These are phyloP conservation scores for Penicillium sp. DNA, from an alignment of 2,329 filamentous ascomycete genomes.

Conservation along the genomic window DNA sequence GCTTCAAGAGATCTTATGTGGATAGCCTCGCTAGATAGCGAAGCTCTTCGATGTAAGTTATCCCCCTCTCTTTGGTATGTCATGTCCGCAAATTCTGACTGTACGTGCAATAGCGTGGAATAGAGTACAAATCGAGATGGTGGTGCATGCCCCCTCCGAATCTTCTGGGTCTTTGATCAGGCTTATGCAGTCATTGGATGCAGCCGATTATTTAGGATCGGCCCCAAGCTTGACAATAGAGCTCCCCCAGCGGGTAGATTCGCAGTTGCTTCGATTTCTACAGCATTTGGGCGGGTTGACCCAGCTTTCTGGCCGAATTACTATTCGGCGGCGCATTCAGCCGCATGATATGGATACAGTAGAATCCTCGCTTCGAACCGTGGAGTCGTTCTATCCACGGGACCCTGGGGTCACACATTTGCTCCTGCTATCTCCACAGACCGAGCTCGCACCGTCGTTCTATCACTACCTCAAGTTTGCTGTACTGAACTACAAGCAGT, in stretches of 20 bases:
- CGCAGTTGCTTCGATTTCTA: constrained; percentile 62
- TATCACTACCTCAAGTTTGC: constrained; percentile 83
- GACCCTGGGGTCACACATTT: constrained; percentile 67
- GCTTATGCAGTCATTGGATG: constrained; percentile 71
- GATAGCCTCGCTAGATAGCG: constrained; percentile 74
- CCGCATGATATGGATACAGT: constrained; percentile 61
- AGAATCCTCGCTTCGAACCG: constrained; percentile 70
- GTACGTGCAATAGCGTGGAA: constrained; percentile 65
- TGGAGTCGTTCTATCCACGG: constrained; percentile 85
- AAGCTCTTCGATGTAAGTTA: constrained; percentile 62
- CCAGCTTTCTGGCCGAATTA: constrained; percentile 52
- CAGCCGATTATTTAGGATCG: constrained; percentile 71
- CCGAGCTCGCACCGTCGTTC: constrained; percentile 75
- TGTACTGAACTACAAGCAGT: constrained; percentile 75
- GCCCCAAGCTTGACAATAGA: constrained; percentile 80
- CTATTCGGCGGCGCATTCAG: constrained; percentile 72
- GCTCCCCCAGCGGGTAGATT: constrained; percentile 69
- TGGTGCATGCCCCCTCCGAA: constrained; percentile 71
- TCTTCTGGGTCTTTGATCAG: constrained; percentile 74
- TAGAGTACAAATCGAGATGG: constrained; percentile 72
- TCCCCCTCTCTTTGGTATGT: not conserved
- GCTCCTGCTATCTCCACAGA: constrained; percentile 78
- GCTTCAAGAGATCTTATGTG: constrained; percentile 65
- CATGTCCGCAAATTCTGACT: constrained; percentile 10
- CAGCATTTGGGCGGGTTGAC: constrained; percentile 68